Evolutionary conservation across 2,329 filamentous ascomycete genomes (phyloP).

Genomic region (Diaporthe aspalathi): DNA sequence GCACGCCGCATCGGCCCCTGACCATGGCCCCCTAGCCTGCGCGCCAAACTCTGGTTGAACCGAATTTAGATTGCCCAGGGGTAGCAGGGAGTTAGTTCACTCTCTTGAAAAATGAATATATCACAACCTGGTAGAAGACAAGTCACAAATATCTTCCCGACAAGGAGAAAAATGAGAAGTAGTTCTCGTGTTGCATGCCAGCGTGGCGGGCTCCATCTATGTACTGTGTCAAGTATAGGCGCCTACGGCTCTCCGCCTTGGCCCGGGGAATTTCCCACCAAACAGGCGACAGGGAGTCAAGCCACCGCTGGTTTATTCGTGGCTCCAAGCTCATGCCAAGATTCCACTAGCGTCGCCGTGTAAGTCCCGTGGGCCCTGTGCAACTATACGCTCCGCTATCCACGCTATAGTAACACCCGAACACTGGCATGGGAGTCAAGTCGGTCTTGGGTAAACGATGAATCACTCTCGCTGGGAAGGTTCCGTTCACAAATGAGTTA

Average conservation of each 20-base stretch:
- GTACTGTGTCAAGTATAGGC: constrained; percentile 6
- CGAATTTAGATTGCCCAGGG: not conserved
- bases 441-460: constrained; percentile 10
- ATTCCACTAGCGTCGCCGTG: not conserved
- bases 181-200: constrained; percentile 4
- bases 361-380: not conserved
- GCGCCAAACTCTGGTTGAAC: constrained; percentile 5
- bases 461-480: constrained; percentile 13
- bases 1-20: not conserved
- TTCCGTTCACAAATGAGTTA: constrained; percentile 11
- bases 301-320: constrained; percentile 22
- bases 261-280: constrained; percentile 25
- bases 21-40: not conserved
- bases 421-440: not conserved
- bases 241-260: constrained; percentile 20
- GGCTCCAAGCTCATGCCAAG: constrained; percentile 26
- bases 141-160: not conserved
- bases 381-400: not conserved
- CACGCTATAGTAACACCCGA: constrained; percentile 1
- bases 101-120: not conserved
- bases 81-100: not conserved
- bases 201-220: not conserved
- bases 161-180: not conserved
- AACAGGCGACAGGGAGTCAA: not conserved
- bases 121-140: not conserved